A percentile compares a stretch with the other conserved stretches of the same genome.
These are phyloP conservation scores for Samsoniella hepiali DNA, from an alignment of 2,329 filamentous ascomycete genomes.

Conservation along the genomic window DNA sequence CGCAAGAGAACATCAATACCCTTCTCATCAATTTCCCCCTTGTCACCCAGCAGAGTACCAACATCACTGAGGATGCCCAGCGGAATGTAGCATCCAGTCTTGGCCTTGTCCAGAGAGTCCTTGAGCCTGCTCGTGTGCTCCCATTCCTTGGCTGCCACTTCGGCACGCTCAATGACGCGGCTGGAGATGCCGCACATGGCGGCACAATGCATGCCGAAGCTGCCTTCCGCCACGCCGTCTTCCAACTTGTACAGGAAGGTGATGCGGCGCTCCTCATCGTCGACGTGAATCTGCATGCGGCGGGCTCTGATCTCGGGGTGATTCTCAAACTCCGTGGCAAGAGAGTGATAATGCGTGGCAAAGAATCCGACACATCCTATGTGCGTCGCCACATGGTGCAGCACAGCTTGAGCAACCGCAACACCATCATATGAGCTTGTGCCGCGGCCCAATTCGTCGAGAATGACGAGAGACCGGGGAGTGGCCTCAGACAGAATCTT, in stretches of 20 bases:
- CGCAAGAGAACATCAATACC: slow-evolving; percentile 58
- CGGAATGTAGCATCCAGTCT: slow-evolving; percentile 75
- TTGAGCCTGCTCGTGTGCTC: slow-evolving; percentile 90
- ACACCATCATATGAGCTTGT: slow-evolving; percentile 96
- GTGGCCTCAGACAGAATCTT: slow-evolving; percentile 96
- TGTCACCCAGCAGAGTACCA: slow-evolving; percentile 67
- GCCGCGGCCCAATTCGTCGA: slow-evolving; percentile 92
- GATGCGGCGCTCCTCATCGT: slow-evolving; percentile 78
- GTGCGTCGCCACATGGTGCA: slow-evolving; percentile 93
- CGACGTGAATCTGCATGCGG: slow-evolving; percentile 93
- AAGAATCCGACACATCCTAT: slow-evolving; percentile 96
- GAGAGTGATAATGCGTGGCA: slow-evolving; percentile 93
- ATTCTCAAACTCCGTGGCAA: slow-evolving; percentile 83
- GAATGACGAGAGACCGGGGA: slow-evolving; percentile 87
- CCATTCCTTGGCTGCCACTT: slow-evolving; percentile 86
- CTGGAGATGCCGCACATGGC: slow-evolving; percentile 93
- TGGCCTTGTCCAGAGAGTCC: slow-evolving; percentile 79
- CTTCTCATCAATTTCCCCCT: slow-evolving; percentile 45
- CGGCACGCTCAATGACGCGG: slow-evolving; percentile 79
- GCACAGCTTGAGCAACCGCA: slow-evolving; percentile 90
- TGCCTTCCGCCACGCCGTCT: slow-evolving; percentile 89
- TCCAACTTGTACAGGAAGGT: slow-evolving; percentile 96
- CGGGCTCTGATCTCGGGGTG: slow-evolving; percentile 85
- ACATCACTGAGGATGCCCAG: slow-evolving; percentile 87
- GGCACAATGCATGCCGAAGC: slow-evolving; percentile 98